Conservation (phyloP, 2,329 filamentous ascomycete species). For the Plectosphaerella sp. region DNA sequence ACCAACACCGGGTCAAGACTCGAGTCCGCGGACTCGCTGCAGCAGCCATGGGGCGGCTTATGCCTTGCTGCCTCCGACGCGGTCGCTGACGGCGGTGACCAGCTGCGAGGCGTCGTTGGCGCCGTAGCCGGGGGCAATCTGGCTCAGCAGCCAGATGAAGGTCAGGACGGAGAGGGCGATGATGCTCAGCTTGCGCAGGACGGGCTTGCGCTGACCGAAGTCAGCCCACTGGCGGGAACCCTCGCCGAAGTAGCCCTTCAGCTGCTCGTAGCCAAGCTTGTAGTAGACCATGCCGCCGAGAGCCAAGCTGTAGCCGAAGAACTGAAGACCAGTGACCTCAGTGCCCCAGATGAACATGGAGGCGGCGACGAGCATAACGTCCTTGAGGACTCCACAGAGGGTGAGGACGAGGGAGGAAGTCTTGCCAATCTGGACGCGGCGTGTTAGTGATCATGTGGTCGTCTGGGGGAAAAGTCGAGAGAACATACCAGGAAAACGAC, state of each 20-base stretch:
- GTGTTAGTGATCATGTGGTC: not conserved
- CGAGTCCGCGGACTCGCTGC: too few species aligned
- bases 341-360: conserved; percentile 82
- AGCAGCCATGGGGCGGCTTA: not conserved
- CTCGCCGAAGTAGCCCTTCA: conserved; percentile 74
- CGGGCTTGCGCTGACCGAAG: conserved; percentile 72
- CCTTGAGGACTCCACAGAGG: conserved; percentile 82
- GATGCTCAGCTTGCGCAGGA: conserved; percentile 72
- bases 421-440: conserved; percentile 67
- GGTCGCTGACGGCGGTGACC: conserved; percentile 30
- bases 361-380: conserved; percentile 74
- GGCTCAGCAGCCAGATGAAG: conserved; percentile 67
- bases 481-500: conserved; percentile 76
- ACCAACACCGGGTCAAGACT: too few species aligned
- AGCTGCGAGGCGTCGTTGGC: conserved; percentile 46
- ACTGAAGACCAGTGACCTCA: conserved; percentile 68
- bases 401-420: conserved; percentile 83
- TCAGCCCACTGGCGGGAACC: conserved; percentile 78
- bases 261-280: conserved; percentile 78
- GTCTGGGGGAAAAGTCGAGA: not conserved
- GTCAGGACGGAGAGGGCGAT: conserved; percentile 58
- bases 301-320: conserved; percentile 80
- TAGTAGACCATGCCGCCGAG: conserved; percentile 78
- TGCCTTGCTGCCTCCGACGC: conserved; percentile 14
- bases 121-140: conserved; percentile 58